phyloP scores from a whole-genome alignment of 2,329 filamentous ascomycete species.

The Penicillium oxalicum region DNA sequence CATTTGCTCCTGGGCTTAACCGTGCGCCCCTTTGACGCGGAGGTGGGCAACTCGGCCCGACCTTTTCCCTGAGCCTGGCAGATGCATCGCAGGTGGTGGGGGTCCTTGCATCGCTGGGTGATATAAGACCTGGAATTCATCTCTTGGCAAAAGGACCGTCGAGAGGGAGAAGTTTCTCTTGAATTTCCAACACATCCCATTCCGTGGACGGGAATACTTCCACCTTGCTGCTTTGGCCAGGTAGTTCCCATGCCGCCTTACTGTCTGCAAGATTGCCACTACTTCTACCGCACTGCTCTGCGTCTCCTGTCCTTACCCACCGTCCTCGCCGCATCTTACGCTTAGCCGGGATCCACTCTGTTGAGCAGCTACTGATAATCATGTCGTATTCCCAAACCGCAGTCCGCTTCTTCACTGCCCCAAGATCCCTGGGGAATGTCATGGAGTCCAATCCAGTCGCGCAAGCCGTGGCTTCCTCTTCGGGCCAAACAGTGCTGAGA shows the following conservation, averaged over 20 bases:
- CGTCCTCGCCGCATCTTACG: constrained; percentile 68
- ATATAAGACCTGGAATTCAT: background rate
- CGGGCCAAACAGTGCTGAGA: constrained; percentile 21
- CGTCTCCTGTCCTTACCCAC: constrained; percentile 79
- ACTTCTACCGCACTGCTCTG: constrained; percentile 86
- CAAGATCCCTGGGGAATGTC: constrained; percentile 66
- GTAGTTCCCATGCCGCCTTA: constrained; percentile 66
- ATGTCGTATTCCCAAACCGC: constrained; percentile 57
- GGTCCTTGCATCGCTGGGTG: no score
- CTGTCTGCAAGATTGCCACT: constrained; percentile 81
- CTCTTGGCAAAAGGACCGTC: background rate
- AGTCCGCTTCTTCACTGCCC: constrained; percentile 66
- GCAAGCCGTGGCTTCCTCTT: constrained; percentile 3
- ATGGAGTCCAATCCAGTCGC: constrained; percentile 42
- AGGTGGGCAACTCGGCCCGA: background rate
- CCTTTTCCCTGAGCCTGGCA: background rate
- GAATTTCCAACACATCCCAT: background rate
- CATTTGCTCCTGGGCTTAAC: background rate
- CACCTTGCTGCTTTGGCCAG: constrained; percentile 28
- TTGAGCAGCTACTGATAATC: constrained; percentile 40
- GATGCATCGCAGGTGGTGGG: no score
- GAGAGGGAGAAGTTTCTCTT: background rate
- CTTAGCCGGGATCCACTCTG: constrained; percentile 28
- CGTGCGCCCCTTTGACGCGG: background rate
- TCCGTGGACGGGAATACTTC: constrained; percentile 4